These are phyloP conservation scores for Fusarium mangiferae DNA, from an alignment of 2,329 filamentous ascomycete genomes.

Conservation along the genomic window DNA sequence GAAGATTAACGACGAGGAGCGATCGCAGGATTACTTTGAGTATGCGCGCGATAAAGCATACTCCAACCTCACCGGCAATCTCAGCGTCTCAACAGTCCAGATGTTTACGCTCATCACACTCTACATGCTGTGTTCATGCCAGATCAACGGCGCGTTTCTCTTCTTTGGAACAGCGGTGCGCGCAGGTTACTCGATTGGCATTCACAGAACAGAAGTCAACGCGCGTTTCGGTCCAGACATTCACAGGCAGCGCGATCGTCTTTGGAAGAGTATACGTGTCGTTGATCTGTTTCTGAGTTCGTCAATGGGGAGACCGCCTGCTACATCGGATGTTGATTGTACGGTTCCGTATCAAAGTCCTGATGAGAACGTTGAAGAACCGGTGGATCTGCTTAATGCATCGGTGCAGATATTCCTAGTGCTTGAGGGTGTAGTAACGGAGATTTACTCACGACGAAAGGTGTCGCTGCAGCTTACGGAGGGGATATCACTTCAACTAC, in stretches of 20 bases:
- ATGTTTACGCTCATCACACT: conserved; percentile 62
- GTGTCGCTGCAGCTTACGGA: conserved; percentile 64
- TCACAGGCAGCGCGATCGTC: conserved; percentile 57
- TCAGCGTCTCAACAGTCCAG: conserved; percentile 62
- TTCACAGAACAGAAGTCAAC: conserved; percentile 66
- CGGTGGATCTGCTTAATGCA: conserved; percentile 60
- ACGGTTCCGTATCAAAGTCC: conserved; percentile 59
- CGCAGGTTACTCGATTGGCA: conserved; percentile 63
- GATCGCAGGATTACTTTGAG: conserved; percentile 60
- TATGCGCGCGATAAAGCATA: conserved; percentile 60
- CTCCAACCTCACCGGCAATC: conserved; percentile 56
- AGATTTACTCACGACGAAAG: conserved; percentile 64
- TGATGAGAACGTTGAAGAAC: conserved; percentile 52
- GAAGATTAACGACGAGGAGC: conserved; percentile 54
- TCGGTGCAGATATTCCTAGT: conserved; percentile 64
- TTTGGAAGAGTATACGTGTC: conserved; percentile 65
- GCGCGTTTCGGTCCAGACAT: conserved; percentile 58
- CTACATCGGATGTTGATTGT: conserved; percentile 64
- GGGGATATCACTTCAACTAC: conserved; percentile 62
- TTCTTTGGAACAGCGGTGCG: conserved; percentile 65
- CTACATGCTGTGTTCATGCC: conserved; percentile 65
- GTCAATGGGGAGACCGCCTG: conserved; percentile 65
- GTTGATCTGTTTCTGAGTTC: conserved; percentile 64
- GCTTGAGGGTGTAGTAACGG: conserved; percentile 60
- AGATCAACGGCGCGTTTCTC: conserved; percentile 65